Evolutionary conservation across 2,329 filamentous ascomycete species (phyloP).

Genomic region (Bimuria novae-zelandiae): DNA sequence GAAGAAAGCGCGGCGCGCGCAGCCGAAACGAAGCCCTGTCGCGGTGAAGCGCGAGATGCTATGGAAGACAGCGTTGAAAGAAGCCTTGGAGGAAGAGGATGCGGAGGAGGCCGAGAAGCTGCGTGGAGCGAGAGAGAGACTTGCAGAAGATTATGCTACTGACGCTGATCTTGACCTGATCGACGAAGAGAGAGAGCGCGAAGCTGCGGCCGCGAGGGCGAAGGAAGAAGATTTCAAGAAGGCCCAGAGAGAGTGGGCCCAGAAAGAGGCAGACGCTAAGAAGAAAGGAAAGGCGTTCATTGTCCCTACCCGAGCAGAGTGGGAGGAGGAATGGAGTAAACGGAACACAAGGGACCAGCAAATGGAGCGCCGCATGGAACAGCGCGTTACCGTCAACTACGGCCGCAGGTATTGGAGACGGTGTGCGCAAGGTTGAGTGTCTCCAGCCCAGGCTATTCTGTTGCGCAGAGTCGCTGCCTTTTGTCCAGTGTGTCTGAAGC

Average conservation of each 20-base stretch:
- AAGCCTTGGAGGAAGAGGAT: conserved; percentile 51
- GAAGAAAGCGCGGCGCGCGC: conserved; percentile 47
- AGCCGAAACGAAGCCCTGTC: conserved; percentile 8
- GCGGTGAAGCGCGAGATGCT: conserved; percentile 53
- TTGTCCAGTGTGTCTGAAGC: conserved; percentile 12
- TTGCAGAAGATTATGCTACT: neutral
- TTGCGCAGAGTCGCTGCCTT: conserved; percentile 12
- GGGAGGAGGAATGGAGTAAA: neutral
- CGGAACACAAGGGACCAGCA: conserved; percentile 32
- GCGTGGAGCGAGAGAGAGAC: conserved; percentile 16
- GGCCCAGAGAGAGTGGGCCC: conserved; percentile 28
- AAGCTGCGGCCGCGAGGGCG: conserved; percentile 6
- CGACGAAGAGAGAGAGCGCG: neutral
- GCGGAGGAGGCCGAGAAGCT: conserved; percentile 31
- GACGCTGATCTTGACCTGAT: neutral
- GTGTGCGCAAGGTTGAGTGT: conserved; percentile 37
- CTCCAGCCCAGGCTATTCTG: no score
- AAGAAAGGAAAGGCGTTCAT: conserved; percentile 34
- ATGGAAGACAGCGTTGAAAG: conserved; percentile 62
- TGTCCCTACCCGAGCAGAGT: neutral
- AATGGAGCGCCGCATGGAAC: conserved; percentile 34
- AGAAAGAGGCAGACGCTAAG: conserved; percentile 19
- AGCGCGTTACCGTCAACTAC: conserved; percentile 60
- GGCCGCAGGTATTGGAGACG: conserved; percentile 64
- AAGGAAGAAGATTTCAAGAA: conserved; percentile 22